Percentiles rank a stretch among this genome's conserved stretches.
phyloP scores from a whole-genome alignment of 805 yeast species.

The Candida piceae region DNA sequence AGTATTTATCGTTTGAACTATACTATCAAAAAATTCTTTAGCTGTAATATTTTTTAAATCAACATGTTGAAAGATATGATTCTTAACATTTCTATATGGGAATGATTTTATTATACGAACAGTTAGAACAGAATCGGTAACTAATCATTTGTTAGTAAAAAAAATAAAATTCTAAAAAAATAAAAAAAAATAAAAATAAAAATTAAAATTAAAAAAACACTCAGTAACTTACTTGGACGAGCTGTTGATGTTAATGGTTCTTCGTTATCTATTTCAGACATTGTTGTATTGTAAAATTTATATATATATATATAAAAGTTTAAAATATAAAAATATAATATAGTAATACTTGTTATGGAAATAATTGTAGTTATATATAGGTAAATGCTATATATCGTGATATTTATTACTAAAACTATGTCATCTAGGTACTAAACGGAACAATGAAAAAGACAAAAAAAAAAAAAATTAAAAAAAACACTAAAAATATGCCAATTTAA shows the following conservation, averaged over 20 bases:
- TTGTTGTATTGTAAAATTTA: neutral
- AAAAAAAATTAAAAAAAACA: no score
- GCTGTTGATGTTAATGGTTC: slow-evolving; percentile 80
- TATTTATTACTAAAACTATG: no score
- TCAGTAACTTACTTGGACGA: slow-evolving; percentile 48
- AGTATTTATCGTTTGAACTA: slow-evolving; percentile 37
- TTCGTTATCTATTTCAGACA: slow-evolving; percentile 34
- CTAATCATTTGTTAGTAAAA: slow-evolving; percentile 14
- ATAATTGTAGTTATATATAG: no score
- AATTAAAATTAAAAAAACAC: neutral
- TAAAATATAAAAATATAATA: no score
- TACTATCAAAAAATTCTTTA: slow-evolving; percentile 50
- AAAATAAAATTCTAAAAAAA: neutral
- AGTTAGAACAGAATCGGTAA: slow-evolving; percentile 70
- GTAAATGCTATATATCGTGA: no score
- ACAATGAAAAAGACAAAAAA: no score
- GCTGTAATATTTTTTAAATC: slow-evolving; percentile 71
- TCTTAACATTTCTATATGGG: slow-evolving; percentile 83
- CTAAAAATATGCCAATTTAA: no score
- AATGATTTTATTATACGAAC: slow-evolving; percentile 86
- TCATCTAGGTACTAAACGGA: no score
- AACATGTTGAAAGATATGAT: slow-evolving; percentile 61
- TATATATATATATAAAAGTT: no score
- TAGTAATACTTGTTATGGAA: no score
- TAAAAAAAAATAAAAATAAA: neutral